phyloP scores from a whole-genome alignment of 2,329 filamentous ascomycete species.

The Huntiella bhutanensis region DNA sequence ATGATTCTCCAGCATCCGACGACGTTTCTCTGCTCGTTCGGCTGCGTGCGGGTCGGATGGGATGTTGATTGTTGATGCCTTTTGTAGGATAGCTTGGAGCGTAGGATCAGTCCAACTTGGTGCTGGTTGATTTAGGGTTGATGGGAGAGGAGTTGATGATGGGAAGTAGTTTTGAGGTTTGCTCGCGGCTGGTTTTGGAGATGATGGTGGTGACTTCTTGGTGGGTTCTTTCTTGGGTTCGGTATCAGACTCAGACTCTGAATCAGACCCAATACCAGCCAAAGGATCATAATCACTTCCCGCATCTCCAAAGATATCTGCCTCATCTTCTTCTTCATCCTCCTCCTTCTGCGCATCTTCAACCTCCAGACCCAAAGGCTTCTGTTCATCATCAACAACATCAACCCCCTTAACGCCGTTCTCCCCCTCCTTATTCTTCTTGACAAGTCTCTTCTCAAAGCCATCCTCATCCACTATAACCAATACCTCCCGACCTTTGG shows the following conservation, averaged over 20 bases:
- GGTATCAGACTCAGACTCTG: slow-evolving; percentile 24
- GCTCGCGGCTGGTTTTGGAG: slow-evolving; percentile 24
- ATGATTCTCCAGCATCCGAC: slow-evolving; percentile 52
- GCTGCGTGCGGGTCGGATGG: slow-evolving; percentile 25
- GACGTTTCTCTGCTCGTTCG: slow-evolving; percentile 48
- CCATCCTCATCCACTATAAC: slow-evolving; percentile 49
- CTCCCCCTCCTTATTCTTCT: slow-evolving; percentile 21
- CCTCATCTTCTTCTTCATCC: slow-evolving; percentile 33
- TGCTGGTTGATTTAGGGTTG: slow-evolving; percentile 37
- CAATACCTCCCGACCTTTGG: slow-evolving; percentile 41
- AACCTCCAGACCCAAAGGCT: slow-evolving; percentile 46
- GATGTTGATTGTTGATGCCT: slow-evolving; percentile 49
- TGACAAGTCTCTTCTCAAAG: slow-evolving; percentile 45
- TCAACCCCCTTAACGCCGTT: slow-evolving; percentile 25
- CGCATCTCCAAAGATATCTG: slow-evolving; percentile 47
- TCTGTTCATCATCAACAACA: slow-evolving; percentile 34
- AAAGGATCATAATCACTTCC: slow-evolving; percentile 51
- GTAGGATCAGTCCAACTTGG: slow-evolving; percentile 53
- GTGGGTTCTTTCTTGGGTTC: slow-evolving; percentile 19
- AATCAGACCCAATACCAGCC: slow-evolving; percentile 30
- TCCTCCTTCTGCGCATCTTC: slow-evolving; percentile 36
- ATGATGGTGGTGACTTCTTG: slow-evolving; percentile 14
- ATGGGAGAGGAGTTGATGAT: slow-evolving; percentile 18
- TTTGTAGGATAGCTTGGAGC: slow-evolving; percentile 68
- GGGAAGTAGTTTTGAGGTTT: slow-evolving; percentile 38